Conservation (phyloP, 257 asterid species). For the Primulina tabacum region DNA sequence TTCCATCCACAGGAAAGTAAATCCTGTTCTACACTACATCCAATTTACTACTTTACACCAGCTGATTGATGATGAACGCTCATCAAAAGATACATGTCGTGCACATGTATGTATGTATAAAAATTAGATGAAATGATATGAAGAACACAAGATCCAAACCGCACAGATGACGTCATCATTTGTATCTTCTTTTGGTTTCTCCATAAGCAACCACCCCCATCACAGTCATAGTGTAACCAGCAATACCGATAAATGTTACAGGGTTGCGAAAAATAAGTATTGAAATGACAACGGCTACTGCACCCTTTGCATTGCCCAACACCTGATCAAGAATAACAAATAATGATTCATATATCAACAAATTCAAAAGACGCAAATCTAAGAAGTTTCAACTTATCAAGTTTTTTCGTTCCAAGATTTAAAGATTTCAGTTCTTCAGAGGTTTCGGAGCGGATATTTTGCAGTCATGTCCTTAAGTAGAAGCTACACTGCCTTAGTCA, state of each 20-base stretch:
- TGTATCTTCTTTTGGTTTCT: slow-evolving; percentile 81
- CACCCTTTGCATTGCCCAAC: slow-evolving; percentile 97
- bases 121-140: background rate
- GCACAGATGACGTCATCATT: slow-evolving; percentile 35
- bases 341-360: background rate
- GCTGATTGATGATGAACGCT: background rate
- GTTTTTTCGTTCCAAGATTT: background rate
- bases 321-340: slow-evolving; percentile 45
- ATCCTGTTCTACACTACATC: background rate
- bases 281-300: slow-evolving; percentile 97
- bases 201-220: slow-evolving; percentile 98
- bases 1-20: background rate
- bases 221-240: slow-evolving; percentile 90
- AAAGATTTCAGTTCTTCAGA: background rate
- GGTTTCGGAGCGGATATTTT: background rate
- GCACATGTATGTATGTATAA: background rate
- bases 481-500: background rate
- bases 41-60: background rate
- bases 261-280: slow-evolving; percentile 88
- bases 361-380: too few species aligned
- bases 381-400: too few species aligned
- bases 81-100: background rate
- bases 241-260: slow-evolving; percentile 80
- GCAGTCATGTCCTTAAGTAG: background rate
- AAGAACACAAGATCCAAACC: background rate